Evolutionary conservation across 129 eudicot species (phyloP), one percentile per base, ranked within the genome.

Genomic region (Heracleum sosnowskyi): DNA sequence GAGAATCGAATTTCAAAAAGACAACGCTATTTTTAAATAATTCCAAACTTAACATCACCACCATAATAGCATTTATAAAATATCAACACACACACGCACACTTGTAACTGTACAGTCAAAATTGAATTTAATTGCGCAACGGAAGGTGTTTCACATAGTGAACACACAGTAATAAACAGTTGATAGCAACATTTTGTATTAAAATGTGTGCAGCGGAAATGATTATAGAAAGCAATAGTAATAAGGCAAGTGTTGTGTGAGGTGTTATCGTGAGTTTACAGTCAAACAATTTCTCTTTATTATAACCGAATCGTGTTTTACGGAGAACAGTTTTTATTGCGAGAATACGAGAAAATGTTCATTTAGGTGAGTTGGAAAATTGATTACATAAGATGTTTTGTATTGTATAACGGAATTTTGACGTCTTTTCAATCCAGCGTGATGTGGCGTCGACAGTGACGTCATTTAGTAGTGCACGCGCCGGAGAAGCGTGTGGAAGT

Each of bases 201-300:
- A 11, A 44, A 12, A 42, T 42, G 47, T 8, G 45, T 11, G 45
- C 7, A 39, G 41, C 3, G 13, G 13, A 42, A 42, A 1, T 1
- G 45, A 42, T 42, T 42, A 42, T 42, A 2, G 10, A 42, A 10
- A 1, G 37, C 44, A 40, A 10, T 11, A 16, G 39, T 7, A 17
- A 5, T 1, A 39, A 77, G 31, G 31, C 33, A 17, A 70, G 35
- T 68, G 53, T 40, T 69, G 62, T 16, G 55, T 69, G 81, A 31
- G 78, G 83, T 79, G 79, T 74, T 62, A 47, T 72, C 87, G 81
- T 78, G 77, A 18, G 74, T 64, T 76, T 57, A 86, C 85, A 78
- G 87, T 81, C 35, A 33, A 46, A 63, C 51, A n/a, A n/a, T n/a
- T n/a, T n/a, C n/a, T n/a, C n/a, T n/a, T n/a, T n/a, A n/a, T n/a